Percentiles rank a stretch among this genome's conserved stretches.
These are phyloP conservation scores for Trametes cingulata DNA, from an alignment of 768 basidiomycete species.

Conservation along the genomic window DNA sequence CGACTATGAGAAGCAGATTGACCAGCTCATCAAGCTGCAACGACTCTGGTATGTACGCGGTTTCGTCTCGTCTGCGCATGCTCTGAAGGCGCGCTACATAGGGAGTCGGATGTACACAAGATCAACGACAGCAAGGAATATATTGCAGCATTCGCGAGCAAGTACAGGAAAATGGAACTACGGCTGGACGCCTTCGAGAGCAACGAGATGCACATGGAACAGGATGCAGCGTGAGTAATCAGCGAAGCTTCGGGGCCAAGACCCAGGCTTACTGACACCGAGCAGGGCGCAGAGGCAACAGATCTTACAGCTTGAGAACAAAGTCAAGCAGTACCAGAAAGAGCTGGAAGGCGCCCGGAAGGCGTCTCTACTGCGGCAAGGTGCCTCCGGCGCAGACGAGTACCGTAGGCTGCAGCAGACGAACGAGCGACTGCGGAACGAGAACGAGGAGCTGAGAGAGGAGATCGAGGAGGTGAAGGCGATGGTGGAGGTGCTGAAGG, in stretches of 20 bases:
- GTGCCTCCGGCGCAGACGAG: constrained; percentile 29
- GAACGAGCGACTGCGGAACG: constrained; percentile 56
- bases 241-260: not conserved
- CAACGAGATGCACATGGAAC: constrained; percentile 54
- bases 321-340: constrained; percentile 47
- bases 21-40: constrained; percentile 76
- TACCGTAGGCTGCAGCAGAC: constrained; percentile 46
- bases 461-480: constrained; percentile 67
- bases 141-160: constrained; percentile 54
- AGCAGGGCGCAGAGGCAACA: constrained; percentile 57
- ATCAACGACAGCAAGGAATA: constrained; percentile 66
- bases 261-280: not conserved
- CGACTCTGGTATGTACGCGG: constrained; percentile 64
- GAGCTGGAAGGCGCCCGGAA: constrained; percentile 39
- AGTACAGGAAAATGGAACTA: constrained; percentile 67
- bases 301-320: constrained; percentile 63
- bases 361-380: constrained; percentile 5
- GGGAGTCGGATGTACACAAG: constrained; percentile 74
- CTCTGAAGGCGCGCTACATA: constrained; percentile 29
- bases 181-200: constrained; percentile 59
- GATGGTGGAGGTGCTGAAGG: constrained; percentile 68
- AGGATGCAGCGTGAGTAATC: constrained; percentile 56
- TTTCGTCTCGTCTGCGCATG: not conserved
- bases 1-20: constrained; percentile 88
- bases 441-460: constrained; percentile 56